Evolutionary conservation across 176 grass and related monocot species (phyloP), one percentile per base, ranked within the genome.

Genomic region (Aechmea fasciata): DNA sequence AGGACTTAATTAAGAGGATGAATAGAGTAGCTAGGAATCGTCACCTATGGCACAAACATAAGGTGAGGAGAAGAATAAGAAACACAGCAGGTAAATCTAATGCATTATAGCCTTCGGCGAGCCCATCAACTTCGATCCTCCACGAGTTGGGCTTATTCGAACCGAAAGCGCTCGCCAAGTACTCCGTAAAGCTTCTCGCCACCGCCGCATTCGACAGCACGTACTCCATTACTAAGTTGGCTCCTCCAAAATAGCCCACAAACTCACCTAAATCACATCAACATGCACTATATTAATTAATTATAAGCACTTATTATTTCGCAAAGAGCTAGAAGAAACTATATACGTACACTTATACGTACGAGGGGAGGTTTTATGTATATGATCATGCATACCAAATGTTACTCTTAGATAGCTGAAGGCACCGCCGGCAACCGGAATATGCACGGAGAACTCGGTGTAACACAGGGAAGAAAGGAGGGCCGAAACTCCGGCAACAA

Each of bases 181-280:
- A 77, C 65, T 77, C 75, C 0, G 75, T 77, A 13, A 77, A 77
- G 13, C 19, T 77, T 69, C 75, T 62, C 1, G 75, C 65, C 64
- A 77, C 75, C 10, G 75, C 75, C 3, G 75, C 75, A 28, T 77
- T 77, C 18, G 75, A 77, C 15, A 77, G 75, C 26, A 77, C 75
- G 22, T 77, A 77, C 65, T 77, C 75, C 75, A 77, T 77, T 41
- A 77, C 10, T 61, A 77, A 68, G 18, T 77, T 77, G n/a, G 75
- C 75, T 69, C 75, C 75, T 68, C 75, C 75, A 22, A 77, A 77
- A 20, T 69, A 77, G n/a, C 75, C 75, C 17, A 77, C 65, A 23
- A 77, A 77, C 47, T 77, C 75, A 23, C 75, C 75, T 77, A 11
- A 18, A 70, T 53, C 14, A 57, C 18, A 8, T 57, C 54, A 57